These are phyloP conservation scores for Eucalyptus viminalis DNA, from an alignment of 345 rosid species.

Conservation along the genomic window DNA sequence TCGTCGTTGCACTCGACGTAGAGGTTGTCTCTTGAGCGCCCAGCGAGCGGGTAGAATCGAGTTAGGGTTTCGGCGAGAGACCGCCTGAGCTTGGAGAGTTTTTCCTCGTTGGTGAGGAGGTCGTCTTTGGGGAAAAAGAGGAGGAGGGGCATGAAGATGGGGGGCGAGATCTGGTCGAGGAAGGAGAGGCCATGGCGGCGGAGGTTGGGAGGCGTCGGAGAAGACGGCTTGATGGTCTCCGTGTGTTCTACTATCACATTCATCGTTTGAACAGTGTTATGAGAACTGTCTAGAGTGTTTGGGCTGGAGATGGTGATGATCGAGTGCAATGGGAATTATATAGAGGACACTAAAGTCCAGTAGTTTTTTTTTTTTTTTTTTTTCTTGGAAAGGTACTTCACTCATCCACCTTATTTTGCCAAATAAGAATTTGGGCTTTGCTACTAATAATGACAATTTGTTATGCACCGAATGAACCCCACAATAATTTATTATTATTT, in stretches of 20 bases:
- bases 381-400: too few relatives aligned
- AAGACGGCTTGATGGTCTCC: conserved; percentile 14
- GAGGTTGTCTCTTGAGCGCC: neutral
- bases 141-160: conserved; percentile 2
- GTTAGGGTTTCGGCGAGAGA: conserved; percentile 6
- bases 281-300: neutral
- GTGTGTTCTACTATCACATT: neutral
- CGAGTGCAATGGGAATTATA: neutral
- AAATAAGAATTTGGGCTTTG: too few relatives aligned
- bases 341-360: neutral
- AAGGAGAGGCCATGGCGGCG: conserved; percentile 8
- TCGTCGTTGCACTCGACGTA: conserved; percentile 15
- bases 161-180: conserved; percentile 5
- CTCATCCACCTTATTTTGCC: too few relatives aligned
- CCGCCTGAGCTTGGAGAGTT: neutral
- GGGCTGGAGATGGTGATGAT: neutral
- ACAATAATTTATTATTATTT: too few relatives aligned
- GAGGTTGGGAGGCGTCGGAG: conserved; percentile 12
- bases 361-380: too few relatives aligned
- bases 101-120: neutral
- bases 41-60: conserved; percentile 18
- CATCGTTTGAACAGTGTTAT: neutral
- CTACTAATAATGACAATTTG: too few relatives aligned
- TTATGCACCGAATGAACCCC: too few relatives aligned
- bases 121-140: conserved; percentile 1